These are phyloP conservation scores for Collariella sp. DNA, from an alignment of 495 filamentous ascomycete genomes.

Conservation along the genomic window DNA sequence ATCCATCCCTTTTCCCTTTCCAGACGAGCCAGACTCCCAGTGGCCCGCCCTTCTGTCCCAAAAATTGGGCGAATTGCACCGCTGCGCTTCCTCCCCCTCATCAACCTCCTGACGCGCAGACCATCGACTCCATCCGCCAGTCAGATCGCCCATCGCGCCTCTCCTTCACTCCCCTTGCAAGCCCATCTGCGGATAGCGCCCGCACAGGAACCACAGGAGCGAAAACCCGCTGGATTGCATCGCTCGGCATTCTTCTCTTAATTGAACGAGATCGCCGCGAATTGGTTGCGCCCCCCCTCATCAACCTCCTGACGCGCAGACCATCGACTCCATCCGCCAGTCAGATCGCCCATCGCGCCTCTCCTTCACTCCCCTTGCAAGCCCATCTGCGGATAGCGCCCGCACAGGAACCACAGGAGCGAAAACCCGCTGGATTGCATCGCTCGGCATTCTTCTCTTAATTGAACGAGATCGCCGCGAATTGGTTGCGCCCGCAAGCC, in stretches of 20 bases:
- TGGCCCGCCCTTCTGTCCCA: conserved; percentile 9
- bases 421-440: conserved; percentile 2
- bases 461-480: neutral
- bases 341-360: conserved; percentile 24
- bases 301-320: conserved; percentile 25
- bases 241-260: neutral
- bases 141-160: conserved; percentile 24
- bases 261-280: neutral
- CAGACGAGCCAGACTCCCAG: too few relatives aligned
- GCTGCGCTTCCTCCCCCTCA: conserved; percentile 8
- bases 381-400: conserved; percentile 24
- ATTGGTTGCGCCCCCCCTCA: conserved; percentile 4
- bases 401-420: neutral
- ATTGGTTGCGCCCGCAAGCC: neutral
- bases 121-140: conserved; percentile 21
- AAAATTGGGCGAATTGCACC: conserved; percentile 30
- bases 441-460: neutral
- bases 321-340: conserved; percentile 21
- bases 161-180: conserved; percentile 10
- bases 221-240: conserved; percentile 2
- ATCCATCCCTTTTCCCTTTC: neutral
- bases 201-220: neutral
- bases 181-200: conserved; percentile 24
- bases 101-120: conserved; percentile 25
- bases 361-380: conserved; percentile 10